phyloP scores from a whole-genome alignment of 129 eudicot genomes.

The Centaurea solstitialis region DNA sequence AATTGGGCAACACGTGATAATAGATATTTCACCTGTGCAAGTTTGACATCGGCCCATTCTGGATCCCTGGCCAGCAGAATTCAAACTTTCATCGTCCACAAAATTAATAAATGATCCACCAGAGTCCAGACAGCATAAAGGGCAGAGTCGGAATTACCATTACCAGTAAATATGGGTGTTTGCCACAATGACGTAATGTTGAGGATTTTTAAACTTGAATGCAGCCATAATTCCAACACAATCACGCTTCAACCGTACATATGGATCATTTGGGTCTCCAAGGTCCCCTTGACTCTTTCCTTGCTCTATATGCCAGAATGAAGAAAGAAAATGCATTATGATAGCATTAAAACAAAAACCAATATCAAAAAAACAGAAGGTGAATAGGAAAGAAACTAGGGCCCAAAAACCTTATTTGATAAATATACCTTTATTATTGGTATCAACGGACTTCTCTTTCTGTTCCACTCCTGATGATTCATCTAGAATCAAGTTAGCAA shows the following conservation, averaged over 20 bases:
- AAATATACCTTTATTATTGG: constrained; percentile 20
- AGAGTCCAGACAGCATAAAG: constrained; percentile 6
- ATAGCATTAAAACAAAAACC: background rate
- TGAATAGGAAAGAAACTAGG: background rate
- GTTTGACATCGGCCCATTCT: constrained; percentile 89
- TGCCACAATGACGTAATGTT: constrained; percentile 67
- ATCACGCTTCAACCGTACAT: constrained; percentile 87
- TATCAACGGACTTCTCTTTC: constrained; percentile 25
- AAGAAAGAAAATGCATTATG: constrained; percentile 2
- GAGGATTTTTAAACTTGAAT: constrained; percentile 64
- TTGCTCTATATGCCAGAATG: constrained; percentile 26
- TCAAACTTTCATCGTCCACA: background rate
- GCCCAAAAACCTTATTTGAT: background rate
- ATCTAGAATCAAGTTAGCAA: constrained; percentile 54
- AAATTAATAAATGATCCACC: background rate
- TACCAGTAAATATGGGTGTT: constrained; percentile 93
- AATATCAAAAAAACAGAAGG: background rate
- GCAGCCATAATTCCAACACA: constrained; percentile 95
- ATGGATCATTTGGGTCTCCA: constrained; percentile 81
- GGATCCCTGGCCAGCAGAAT: constrained; percentile 71
- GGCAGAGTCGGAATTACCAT: constrained; percentile 14
- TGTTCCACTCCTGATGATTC: constrained; percentile 30
- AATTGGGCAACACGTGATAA: constrained; percentile 64
- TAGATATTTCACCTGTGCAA: constrained; percentile 84
- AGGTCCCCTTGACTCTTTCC: constrained; percentile 36